These are phyloP conservation scores for Penicillium pancosmium DNA, from an alignment of 495 filamentous ascomycete species.

Conservation along the genomic window DNA sequence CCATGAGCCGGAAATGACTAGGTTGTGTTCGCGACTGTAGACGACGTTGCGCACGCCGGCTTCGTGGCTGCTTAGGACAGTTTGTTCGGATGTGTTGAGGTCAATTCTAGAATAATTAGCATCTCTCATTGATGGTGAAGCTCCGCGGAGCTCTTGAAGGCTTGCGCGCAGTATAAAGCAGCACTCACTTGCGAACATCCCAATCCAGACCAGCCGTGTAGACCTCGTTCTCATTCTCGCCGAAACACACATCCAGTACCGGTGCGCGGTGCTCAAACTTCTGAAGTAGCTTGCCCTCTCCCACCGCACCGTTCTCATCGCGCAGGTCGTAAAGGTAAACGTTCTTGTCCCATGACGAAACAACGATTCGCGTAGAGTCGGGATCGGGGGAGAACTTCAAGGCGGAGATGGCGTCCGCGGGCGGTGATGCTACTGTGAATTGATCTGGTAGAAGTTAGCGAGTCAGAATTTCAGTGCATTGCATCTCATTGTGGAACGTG, in stretches of 20 bases:
- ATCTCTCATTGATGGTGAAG: not conserved
- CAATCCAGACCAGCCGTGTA: constrained; percentile 85
- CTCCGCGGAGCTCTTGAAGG: not conserved
- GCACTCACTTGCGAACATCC: constrained; percentile 71
- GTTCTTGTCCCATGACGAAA: constrained; percentile 92
- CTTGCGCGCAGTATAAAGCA: not conserved
- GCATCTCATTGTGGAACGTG: not conserved
- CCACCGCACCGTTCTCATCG: constrained; percentile 56
- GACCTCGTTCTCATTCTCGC: constrained; percentile 73
- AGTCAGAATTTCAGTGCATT: not conserved
- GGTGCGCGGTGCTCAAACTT: constrained; percentile 84
- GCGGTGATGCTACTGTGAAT: constrained; percentile 59
- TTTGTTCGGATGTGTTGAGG: constrained; percentile 69
- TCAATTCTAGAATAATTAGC: constrained; percentile 60
- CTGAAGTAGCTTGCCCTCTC: constrained; percentile 62
- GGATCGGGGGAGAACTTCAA: constrained; percentile 79
- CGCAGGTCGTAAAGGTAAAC: constrained; percentile 86
- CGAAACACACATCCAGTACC: constrained; percentile 90
- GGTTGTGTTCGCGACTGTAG: constrained; percentile 72
- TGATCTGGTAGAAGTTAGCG: constrained; percentile 36
- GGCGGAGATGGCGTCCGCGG: constrained; percentile 85
- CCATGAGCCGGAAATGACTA: constrained; percentile 91
- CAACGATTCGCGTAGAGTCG: constrained; percentile 68
- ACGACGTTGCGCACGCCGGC: constrained; percentile 80
- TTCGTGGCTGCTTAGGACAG: constrained; percentile 74